Evolutionary conservation across 371 early-diverging fungal species (phyloP).

Genomic region (Phascolomyces articulosus): DNA sequence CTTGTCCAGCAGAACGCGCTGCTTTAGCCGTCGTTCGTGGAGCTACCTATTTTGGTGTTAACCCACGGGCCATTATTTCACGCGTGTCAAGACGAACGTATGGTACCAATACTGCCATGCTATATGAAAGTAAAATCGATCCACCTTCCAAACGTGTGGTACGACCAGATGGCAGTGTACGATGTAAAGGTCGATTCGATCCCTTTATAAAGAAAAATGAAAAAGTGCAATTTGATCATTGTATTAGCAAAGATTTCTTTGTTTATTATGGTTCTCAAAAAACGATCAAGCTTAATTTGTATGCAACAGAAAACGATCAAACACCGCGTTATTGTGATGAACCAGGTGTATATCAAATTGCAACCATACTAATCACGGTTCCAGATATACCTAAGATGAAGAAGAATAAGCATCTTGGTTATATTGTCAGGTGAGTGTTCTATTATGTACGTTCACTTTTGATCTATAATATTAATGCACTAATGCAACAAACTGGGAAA

Average conservation of each 20-base stretch:
- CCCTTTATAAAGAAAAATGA: conserved; percentile 47
- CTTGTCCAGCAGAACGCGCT: conserved; percentile 44
- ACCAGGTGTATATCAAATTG: conserved; percentile 40
- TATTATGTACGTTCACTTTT: too few species aligned
- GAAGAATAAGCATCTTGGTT: conserved; percentile 38
- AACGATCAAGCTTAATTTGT: conserved; percentile 45
- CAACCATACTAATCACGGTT: conserved; percentile 47
- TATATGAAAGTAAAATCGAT: conserved; percentile 45
- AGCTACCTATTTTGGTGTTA: conserved; percentile 53
- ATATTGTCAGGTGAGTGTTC: conserved; percentile 47
- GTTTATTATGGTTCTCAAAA: conserved; percentile 48
- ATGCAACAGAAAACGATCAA: conserved; percentile 39
- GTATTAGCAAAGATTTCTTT: conserved; percentile 47
- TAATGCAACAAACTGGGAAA: too few species aligned
- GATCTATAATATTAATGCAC: too few species aligned
- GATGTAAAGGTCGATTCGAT: conserved; percentile 46
- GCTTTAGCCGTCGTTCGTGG: conserved; percentile 52
- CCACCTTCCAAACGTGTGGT: conserved; percentile 33
- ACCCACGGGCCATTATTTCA: conserved; percentile 52
- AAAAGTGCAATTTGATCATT: conserved; percentile 43
- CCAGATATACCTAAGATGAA: conserved; percentile 32
- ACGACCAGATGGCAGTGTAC: too few species aligned
- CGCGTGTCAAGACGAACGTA: conserved; percentile 64
- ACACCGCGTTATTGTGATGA: conserved; percentile 45
- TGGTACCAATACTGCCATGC: conserved; percentile 63